These are phyloP conservation scores for Peronospora farinosa DNA, from an alignment of 352 stramenopile species.

Conservation along the genomic window DNA sequence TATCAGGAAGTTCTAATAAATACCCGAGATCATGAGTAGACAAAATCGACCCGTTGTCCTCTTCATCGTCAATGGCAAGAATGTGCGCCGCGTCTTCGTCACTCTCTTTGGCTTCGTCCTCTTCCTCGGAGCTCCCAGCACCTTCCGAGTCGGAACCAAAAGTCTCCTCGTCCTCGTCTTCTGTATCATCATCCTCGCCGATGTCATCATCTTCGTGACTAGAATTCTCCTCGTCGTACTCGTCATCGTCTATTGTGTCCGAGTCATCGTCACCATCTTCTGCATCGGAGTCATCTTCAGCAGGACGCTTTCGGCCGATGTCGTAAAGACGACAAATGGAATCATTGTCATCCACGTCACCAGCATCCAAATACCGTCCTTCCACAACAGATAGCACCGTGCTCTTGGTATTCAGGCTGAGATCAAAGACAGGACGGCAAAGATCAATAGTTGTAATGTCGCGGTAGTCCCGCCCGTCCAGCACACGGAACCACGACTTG, in stretches of 20 bases:
- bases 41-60: conserved; percentile 39
- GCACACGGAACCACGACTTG: conserved; percentile 80
- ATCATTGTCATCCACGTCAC: conserved; percentile 59
- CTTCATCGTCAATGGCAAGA: conserved; percentile 30
- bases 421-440: conserved; percentile 67
- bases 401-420: conserved; percentile 59
- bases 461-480: conserved; percentile 77
- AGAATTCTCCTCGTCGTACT: conserved; percentile 66
- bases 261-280: conserved; percentile 70
- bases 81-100: conserved; percentile 19
- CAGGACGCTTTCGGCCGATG: conserved; percentile 72
- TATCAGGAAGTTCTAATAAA: conserved; percentile 66
- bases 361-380: conserved; percentile 61
- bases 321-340: conserved; percentile 84
- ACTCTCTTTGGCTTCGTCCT: conserved; percentile 23
- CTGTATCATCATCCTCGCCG: conserved; percentile 44
- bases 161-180: conserved; percentile 36
- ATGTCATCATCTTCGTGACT: conserved; percentile 48
- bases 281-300: conserved; percentile 84
- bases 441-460: conserved; percentile 83
- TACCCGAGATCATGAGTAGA: conserved; percentile 55
- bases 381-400: conserved; percentile 66
- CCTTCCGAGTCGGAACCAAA: conserved; percentile 24
- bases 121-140: conserved; percentile 29
- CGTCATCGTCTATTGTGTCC: conserved; percentile 67